Evolutionary conservation across 768 basidiomycete genomes (phyloP), one percentile per base, ranked within the genome.

Genomic region (Kwoniella sp.): DNA sequence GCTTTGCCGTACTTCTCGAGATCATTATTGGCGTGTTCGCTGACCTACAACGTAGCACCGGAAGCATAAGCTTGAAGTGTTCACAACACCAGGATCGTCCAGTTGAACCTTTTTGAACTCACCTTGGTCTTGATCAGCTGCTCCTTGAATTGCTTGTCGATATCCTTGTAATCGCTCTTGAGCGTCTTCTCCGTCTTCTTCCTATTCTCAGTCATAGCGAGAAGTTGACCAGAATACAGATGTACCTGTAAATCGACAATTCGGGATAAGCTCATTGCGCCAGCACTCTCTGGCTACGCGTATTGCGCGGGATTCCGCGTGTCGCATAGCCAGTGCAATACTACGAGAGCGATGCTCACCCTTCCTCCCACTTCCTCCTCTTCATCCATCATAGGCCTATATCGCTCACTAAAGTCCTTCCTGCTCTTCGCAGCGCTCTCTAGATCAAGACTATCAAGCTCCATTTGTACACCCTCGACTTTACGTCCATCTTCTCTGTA

Each of bases 1-100:
- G 96, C 96, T 77, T 98, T 98, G 4, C 87, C 91, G 65, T 98
- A 97, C 82, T 98, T 98, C 82, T 99, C 95, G 57, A 99, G 80
- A 79, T 99, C 96, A 64, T 86, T 90, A 79, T 95, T 97, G 6
- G 95, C 93, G 88, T 97, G 92, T 79, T 98, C 94, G 30, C 93
- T 92, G 81, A 96, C 91, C 94, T 97, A 49, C 6, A n/a, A 33
- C 25, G 7, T 10, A 44, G n/a, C n/a, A n/a, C n/a, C n/a, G n/a
- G n/a, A n/a, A n/a, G n/a, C n/a, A n/a, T n/a, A n/a, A n/a, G n/a
- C n/a, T n/a, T n/a, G n/a, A n/a, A n/a, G n/a, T n/a, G n/a, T n/a
- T n/a, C n/a, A n/a, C n/a, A n/a, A n/a, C n/a, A n/a, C n/a, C n/a
- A n/a, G n/a, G n/a, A n/a, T n/a, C n/a, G n/a, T n/a, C n/a, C n/a